Evolutionary conservation across 1,284 basidiomycete species (phyloP), one percentile per base, ranked within the genome.

Genomic region (Coniferiporia weirii): DNA sequence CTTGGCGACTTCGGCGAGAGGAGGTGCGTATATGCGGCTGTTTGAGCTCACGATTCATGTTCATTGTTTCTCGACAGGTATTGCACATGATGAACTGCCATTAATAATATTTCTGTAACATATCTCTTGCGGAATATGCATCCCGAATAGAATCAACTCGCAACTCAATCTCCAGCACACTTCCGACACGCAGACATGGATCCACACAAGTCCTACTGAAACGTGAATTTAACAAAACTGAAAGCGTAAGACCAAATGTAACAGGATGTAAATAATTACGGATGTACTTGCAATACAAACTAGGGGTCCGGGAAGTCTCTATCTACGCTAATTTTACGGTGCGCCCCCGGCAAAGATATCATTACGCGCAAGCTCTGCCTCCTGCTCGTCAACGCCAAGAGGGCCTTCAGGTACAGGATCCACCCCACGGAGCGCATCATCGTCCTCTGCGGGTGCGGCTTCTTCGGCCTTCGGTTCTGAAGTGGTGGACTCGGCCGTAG

Each of bases 1-100:
- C 77, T 96, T 20, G 93, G 93, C 13, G 93, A 96, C 72, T 96
- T 95, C 72, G 93, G 93, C 56, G 93, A 95, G 72, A 77, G 93
- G 69, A 85, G 89, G 88, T 87, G 62, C 22, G 72, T 52, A 6
- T 10, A 8, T 4, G 13, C 9, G n/a, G 27, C 19, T 47, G 10
- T 10, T 10, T 10, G 43, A 15, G 5, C 48, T 47, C n/a, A 46
- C 22, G n/a, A 22, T 17, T 36, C 12, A 7, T 35, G 15, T 48
- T 9, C 35, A 35, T 27, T 13, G n/a, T 36, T 22, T 8, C 9
- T 34, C 15, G 4, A 15, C 38, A 59, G 58, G 27, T 59, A 59
- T 54, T 59, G 58, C 47, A 45, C 38, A 2, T 55, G 46, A 46
- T 27, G 5, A 32, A 36, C 19, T 1, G 17, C 4, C 40, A 17